Base-by-base conservation (phyloP, 2,329 filamentous ascomycete genomes). In the Hysterium pulicare region DNA sequence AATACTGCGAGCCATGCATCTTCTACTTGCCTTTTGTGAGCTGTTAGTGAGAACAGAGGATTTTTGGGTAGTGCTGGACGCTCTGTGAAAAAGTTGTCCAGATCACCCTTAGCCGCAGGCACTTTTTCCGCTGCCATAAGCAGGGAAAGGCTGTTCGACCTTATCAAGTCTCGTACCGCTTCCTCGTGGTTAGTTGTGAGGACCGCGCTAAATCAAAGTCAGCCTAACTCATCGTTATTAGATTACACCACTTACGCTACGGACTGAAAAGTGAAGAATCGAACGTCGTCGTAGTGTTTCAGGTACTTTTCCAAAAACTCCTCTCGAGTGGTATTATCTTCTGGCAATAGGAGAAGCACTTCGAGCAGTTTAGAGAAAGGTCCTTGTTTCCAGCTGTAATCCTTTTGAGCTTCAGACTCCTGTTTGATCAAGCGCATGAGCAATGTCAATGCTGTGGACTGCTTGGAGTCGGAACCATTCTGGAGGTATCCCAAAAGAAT, bases 1-100 rank as follows among this genome's bases (percentile, higher is more conserved):
- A 97, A 81, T 17, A 95, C 68, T 3, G 85, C 78, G 15, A 95
- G 71, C 91, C 91, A 97, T 3, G 89, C 87, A 45, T 89, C 84
- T 62, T 96, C 90, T 0, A 86, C 88, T 53, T 83, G 81, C 58
- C 81, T 86, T 69, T 87, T 91, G 70, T 90, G 87, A 45, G 84
- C 78, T 11, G 76, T 75, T 5, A 85, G 69, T 2, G 84, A 87
- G 35, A 75, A 74, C 10, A 66, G 51, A 3, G 50, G 69, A 51
- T 87, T 83, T 42, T 82, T 82, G 56, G 81, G 83, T 64, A 85
- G 85, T 54, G 78, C 75, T 7, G 85, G 83, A 39, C 76, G 68
- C 31, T 77, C 70, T 34, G 83, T 70, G 59, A 84, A 91, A 59
- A 87, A 88, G 49, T 82, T 76, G 47, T 82, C 76, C 6, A 90